phyloP scores from a whole-genome alignment of 2,329 filamentous ascomycete species.

The Fonsecaea nubica region DNA sequence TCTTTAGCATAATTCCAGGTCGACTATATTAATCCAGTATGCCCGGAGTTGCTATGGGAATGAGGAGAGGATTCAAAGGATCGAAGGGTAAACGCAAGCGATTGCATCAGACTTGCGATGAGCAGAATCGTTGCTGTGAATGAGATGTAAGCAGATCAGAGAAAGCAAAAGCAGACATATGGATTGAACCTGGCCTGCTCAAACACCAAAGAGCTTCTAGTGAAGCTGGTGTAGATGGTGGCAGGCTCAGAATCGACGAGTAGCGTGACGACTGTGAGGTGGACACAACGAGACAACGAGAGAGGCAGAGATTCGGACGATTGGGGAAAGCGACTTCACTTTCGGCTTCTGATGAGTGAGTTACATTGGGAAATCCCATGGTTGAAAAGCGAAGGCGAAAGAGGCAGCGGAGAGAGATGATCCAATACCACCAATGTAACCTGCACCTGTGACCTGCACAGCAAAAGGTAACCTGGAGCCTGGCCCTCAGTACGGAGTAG shows the following conservation, averaged over 20 bases:
- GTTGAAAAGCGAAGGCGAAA: not conserved
- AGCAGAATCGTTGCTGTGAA: not conserved
- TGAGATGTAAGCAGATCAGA: not conserved
- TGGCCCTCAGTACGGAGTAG: not conserved
- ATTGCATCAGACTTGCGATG: not conserved
- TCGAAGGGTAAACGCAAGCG: not conserved
- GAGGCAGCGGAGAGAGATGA: not conserved
- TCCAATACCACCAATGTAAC: constrained; percentile 8
- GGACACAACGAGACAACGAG: too few relatives aligned
- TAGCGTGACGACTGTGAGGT: not conserved
- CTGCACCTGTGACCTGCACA: not conserved
- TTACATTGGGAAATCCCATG: constrained; percentile 3
- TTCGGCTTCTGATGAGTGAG: constrained; percentile 3
- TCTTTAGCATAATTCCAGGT: not conserved
- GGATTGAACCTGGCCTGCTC: not conserved
- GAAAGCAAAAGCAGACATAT: not conserved
- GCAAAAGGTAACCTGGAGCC: too few relatives aligned
- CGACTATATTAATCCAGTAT: not conserved
- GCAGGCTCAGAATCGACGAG: not conserved
- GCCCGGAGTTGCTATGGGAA: not conserved
- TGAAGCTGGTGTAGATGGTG: too few relatives aligned
- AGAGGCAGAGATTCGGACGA: not conserved
- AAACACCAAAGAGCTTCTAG: too few relatives aligned
- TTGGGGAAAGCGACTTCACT: not conserved
- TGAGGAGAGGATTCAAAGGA: not conserved